Evolutionary conservation across 2,329 filamentous ascomycete genomes (phyloP), one percentile per base, ranked within the genome.

Genomic region (Berkeleyomyces rouxiae): DNA sequence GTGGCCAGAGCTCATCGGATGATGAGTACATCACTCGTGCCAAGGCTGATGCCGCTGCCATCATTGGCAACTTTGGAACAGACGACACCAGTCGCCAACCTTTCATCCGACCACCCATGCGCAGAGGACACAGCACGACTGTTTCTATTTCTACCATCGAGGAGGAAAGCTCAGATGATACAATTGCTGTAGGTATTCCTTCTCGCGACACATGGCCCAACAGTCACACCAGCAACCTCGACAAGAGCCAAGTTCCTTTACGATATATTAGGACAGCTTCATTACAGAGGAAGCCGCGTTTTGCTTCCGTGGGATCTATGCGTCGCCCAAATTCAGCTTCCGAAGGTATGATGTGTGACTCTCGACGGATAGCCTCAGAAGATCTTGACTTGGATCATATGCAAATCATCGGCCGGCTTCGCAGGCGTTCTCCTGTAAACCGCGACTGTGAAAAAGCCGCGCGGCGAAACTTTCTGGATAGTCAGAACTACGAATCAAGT

Each of bases 121-220:
- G 59, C 46, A 53, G 59, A 4, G 53, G 59, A 13, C 62, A 53
- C 16, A 64, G 59, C 37, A 60, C 36, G 6, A 64, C 53, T 5
- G 40, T 55, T 23, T 62, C 59, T 13, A 64, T 64, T 36, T 64
- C 59, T 9, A 64, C 63, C 13, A 64, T 64, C 42, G 63, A 64
- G 44, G 59, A 64, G 44, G 63, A 64, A 58, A 46, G 61, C 60
- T 64, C 63, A 7, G 63, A 64, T 57, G 63, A 64, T 62, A 64
- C 63, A 13, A 62, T 64, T 55, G 63, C 61, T 11, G 63, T 61
- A 9, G 10, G 23, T 23, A 31, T 40, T 33, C 46, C 63, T 36
- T 59, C 44, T 33, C 62, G 61, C 39, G 63, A 64, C 40, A 64
- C 63, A 39, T 64, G 63, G 63, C 63, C 63, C 37, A 59, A 59